phyloP scores from a whole-genome alignment of 2,329 filamentous ascomycete species.

The Fulvia fulva region DNA sequence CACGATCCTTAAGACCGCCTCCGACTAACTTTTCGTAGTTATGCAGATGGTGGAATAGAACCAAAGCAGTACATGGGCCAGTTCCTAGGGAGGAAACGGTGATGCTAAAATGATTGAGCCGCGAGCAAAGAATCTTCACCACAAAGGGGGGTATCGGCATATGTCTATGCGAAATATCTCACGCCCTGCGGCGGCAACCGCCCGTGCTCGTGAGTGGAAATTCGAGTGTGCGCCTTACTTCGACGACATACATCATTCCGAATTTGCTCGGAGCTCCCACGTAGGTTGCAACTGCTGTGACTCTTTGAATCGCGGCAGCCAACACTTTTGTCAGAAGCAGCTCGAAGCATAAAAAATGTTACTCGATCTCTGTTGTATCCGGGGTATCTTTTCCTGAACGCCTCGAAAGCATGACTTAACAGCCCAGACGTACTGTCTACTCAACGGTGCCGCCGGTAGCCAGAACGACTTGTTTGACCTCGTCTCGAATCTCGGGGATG shows the following conservation, averaged over 20 bases:
- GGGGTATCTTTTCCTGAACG: background rate
- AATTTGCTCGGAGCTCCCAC: too few relatives aligned
- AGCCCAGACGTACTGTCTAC: background rate
- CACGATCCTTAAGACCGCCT: background rate
- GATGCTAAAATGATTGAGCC: too few relatives aligned
- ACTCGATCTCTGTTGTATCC: background rate
- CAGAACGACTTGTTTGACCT: slow-evolving; percentile 50
- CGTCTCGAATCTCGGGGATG: slow-evolving; percentile 53
- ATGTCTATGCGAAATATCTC: too few relatives aligned
- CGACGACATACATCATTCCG: too few relatives aligned
- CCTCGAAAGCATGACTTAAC: background rate
- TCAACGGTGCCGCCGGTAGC: slow-evolving; percentile 37
- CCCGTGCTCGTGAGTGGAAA: too few relatives aligned
- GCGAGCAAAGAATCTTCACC: too few relatives aligned
- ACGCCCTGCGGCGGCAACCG: too few relatives aligned
- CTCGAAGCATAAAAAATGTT: too few relatives aligned
- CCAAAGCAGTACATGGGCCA: slow-evolving; percentile 17
- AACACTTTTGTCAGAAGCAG: too few relatives aligned
- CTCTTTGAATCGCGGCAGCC: too few relatives aligned
- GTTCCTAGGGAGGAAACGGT: slow-evolving; percentile 19
- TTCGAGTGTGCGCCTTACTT: too few relatives aligned
- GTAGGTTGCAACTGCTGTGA: too few relatives aligned
- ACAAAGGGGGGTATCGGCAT: background rate
- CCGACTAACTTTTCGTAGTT: slow-evolving; percentile 3
- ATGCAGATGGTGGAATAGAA: slow-evolving; percentile 24